Conservation (phyloP, 2,329 filamentous ascomycete genomes). For the Xylaria sp. region DNA sequence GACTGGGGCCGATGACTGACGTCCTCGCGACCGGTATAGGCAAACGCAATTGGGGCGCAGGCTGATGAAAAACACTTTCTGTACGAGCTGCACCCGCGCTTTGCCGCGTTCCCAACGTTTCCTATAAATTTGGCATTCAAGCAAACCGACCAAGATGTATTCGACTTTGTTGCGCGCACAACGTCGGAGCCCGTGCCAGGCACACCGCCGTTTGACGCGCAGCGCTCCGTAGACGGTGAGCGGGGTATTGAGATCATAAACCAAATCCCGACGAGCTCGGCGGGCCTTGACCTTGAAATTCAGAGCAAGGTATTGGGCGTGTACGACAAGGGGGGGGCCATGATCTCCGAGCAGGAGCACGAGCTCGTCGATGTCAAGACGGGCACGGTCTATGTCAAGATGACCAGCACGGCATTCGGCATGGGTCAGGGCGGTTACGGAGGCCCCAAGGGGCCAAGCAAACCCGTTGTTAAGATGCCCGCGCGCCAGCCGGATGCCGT, state of each 20-base stretch:
- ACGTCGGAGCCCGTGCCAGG: conserved; percentile 27
- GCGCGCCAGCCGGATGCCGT: conserved; percentile 44
- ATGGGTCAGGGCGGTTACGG: conserved; percentile 53
- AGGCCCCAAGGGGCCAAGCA: conserved; percentile 48
- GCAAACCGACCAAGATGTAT: conserved; percentile 48
- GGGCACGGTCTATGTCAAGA: conserved; percentile 45
- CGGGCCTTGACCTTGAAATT: conserved; percentile 39
- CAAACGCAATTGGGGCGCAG: conserved; percentile 47
- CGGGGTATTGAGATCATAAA: conserved; percentile 26
- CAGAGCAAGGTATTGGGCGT: conserved; percentile 49
- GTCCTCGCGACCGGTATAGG: conserved; percentile 30
- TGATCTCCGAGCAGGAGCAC: conserved; percentile 50
- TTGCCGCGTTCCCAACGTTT: conserved; percentile 54
- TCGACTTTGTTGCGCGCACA: conserved; percentile 22
- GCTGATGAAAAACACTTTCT: conserved; percentile 50
- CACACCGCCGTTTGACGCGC: conserved; percentile 22
- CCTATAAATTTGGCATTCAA: conserved; percentile 53
- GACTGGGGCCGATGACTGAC: neutral
- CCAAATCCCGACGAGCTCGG: conserved; percentile 24
- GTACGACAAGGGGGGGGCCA: conserved; percentile 52
- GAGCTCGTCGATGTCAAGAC: conserved; percentile 48
- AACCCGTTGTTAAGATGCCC: conserved; percentile 42
- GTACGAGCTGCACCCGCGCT: conserved; percentile 51
- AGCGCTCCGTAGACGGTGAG: conserved; percentile 25
- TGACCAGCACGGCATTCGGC: conserved; percentile 49